Conservation (phyloP, 2,329 filamentous ascomycete species). For the Coniochaeta hoffmannii region DNA sequence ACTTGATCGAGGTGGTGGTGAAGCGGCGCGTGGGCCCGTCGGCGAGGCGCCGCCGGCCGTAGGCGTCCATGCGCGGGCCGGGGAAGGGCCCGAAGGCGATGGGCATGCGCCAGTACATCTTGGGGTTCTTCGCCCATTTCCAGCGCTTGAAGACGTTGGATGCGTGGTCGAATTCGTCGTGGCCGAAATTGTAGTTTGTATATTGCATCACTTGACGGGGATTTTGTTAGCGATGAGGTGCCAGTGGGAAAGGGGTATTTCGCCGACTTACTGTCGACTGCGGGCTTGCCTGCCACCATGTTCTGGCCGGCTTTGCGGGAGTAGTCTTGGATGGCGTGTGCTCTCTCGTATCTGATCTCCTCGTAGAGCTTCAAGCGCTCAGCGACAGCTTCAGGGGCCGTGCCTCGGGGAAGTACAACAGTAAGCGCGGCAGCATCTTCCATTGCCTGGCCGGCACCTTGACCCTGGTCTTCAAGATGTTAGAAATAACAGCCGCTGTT, state of each 20-base stretch:
- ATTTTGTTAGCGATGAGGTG: conserved; percentile 15
- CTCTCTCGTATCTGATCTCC: conserved; percentile 45
- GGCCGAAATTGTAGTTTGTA: conserved; percentile 45
- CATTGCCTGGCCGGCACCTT: conserved; percentile 57
- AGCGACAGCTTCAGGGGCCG: conserved; percentile 35
- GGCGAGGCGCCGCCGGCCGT: conserved; percentile 20
- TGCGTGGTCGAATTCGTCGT: conserved; percentile 51
- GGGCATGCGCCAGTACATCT: conserved; percentile 37
- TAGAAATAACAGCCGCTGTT: neutral
- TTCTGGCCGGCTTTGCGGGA: conserved; percentile 46
- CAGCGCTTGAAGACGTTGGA: conserved; percentile 41
- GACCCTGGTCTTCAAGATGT: conserved; percentile 35
- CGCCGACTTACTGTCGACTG: conserved; percentile 33
- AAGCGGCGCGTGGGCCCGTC: conserved; percentile 22
- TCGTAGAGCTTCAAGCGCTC: conserved; percentile 53
- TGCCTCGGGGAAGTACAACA: conserved; percentile 43
- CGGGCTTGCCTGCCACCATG: conserved; percentile 23
- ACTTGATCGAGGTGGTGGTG: conserved; percentile 37
- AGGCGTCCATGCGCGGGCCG: conserved; percentile 29
- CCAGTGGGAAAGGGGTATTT: conserved; percentile 10
- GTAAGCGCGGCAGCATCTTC: conserved; percentile 57
- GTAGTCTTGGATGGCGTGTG: conserved; percentile 17
- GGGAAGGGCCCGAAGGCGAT: conserved; percentile 38
- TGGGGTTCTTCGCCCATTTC: conserved; percentile 29
- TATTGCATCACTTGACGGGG: conserved; percentile 26